These are phyloP conservation scores for Cystobasidium sp. DNA, from an alignment of 1,284 basidiomycete species.

Conservation along the genomic window DNA sequence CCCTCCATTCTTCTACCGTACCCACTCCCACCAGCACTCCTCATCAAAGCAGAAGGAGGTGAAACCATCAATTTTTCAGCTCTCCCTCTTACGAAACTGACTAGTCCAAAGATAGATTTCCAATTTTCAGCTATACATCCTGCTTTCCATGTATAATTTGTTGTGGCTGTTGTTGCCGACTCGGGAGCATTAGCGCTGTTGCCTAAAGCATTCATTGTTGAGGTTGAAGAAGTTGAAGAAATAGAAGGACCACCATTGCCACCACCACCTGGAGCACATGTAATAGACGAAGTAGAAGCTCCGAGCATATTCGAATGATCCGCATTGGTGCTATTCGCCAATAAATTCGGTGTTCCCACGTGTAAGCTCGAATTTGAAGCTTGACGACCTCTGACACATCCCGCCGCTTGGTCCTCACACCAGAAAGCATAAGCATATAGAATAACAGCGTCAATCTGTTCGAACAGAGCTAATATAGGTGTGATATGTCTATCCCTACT, in stretches of 20 bases:
- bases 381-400: slow-evolving; percentile 19
- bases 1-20: neutral
- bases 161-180: neutral
- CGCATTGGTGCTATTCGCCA: slow-evolving; percentile 5
- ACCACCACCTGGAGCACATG: neutral
- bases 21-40: neutral
- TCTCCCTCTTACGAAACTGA: slow-evolving; percentile 49
- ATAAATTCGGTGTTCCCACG: neutral
- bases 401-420: slow-evolving; percentile 58
- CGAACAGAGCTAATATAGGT: slow-evolving; percentile 56
- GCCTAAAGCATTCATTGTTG: no score
- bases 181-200: no score
- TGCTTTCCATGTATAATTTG: slow-evolving; percentile 30
- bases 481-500: slow-evolving; percentile 1
- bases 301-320: slow-evolving; percentile 1
- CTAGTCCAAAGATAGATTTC: slow-evolving; percentile 50
- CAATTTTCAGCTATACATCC: slow-evolving; percentile 48
- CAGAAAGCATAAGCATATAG: slow-evolving; percentile 61
- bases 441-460: slow-evolving; percentile 61
- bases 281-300: slow-evolving; percentile 27
- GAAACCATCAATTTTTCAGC: slow-evolving; percentile 44
- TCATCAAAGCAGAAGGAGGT: neutral
- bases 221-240: no score
- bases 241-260: no score
- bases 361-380: slow-evolving; percentile 7